Percentiles rank a stretch among this genome's conserved stretches.
These are phyloP conservation scores for Clarireedia hainanense DNA, from an alignment of 2,329 filamentous ascomycete species.

Conservation along the genomic window DNA sequence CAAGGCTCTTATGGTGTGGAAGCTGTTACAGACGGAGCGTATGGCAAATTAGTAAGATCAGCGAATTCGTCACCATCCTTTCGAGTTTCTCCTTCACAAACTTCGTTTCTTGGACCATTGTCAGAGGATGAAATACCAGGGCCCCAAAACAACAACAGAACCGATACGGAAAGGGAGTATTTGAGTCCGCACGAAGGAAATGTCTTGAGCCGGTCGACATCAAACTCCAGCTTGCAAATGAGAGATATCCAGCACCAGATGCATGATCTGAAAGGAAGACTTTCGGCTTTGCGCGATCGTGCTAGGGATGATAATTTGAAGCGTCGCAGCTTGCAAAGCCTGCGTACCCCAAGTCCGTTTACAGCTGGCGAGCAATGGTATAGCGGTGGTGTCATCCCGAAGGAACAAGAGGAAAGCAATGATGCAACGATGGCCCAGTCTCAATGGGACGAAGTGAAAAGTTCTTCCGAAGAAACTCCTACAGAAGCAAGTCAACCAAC, in stretches of 20 bases:
- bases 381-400: slow-evolving; percentile 16
- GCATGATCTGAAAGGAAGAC: slow-evolving; percentile 58
- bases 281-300: slow-evolving; percentile 57
- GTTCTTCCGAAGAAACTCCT: background rate
- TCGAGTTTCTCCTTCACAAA: slow-evolving; percentile 18
- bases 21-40: slow-evolving; percentile 10
- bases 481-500: background rate
- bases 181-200: slow-evolving; percentile 14
- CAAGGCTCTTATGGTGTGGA: slow-evolving; percentile 8
- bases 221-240: slow-evolving; percentile 35
- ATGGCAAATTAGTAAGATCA: slow-evolving; percentile 9
- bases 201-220: slow-evolving; percentile 26
- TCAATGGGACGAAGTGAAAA: slow-evolving; percentile 17
- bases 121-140: slow-evolving; percentile 41
- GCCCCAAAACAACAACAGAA: slow-evolving; percentile 20
- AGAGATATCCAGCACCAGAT: slow-evolving; percentile 59
- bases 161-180: slow-evolving; percentile 19
- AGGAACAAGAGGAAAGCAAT: slow-evolving; percentile 17
- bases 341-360: slow-evolving; percentile 47
- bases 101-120: slow-evolving; percentile 41
- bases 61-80: slow-evolving; percentile 15
- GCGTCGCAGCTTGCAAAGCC: slow-evolving; percentile 52
- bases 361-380: slow-evolving; percentile 31
- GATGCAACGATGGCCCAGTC: slow-evolving; percentile 22
- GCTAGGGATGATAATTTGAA: slow-evolving; percentile 56